phyloP scores from a whole-genome alignment of 176 grass and related monocot genomes.

The Cenchrus purpureus region DNA sequence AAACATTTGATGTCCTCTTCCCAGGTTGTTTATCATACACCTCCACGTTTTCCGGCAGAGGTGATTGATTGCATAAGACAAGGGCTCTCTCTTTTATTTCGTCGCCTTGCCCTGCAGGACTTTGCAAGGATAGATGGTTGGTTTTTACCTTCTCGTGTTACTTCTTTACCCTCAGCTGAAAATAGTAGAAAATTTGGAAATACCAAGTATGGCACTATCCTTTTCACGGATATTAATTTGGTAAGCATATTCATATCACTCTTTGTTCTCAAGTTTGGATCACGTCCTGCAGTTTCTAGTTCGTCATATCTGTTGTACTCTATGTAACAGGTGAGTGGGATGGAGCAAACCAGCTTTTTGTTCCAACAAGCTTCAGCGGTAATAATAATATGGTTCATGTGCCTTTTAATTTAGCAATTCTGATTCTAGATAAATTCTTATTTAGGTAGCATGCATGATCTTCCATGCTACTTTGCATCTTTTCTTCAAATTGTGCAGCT shows the following conservation, averaged over 20 bases:
- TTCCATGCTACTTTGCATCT: slow-evolving; percentile 21
- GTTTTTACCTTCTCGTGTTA: slow-evolving; percentile 66
- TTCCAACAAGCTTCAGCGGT: slow-evolving; percentile 99
- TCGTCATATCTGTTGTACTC: slow-evolving; percentile 22
- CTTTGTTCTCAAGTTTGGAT: slow-evolving; percentile 24
- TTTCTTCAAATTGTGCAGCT: slow-evolving; percentile 9
- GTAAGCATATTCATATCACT: slow-evolving; percentile 48
- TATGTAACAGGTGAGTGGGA: slow-evolving; percentile 85
- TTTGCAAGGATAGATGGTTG: slow-evolving; percentile 97
- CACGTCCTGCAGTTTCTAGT: slow-evolving; percentile 14
- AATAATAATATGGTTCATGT: slow-evolving; percentile 21
- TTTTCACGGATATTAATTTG: slow-evolving; percentile 98
- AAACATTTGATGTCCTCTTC: slow-evolving; percentile 35
- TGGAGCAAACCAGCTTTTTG: slow-evolving; percentile 98
- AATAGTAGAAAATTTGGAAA: slow-evolving; percentile 60
- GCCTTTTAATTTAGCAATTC: not conserved
- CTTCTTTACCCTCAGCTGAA: slow-evolving; percentile 47
- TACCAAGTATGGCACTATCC: slow-evolving; percentile 66
- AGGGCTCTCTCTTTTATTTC: slow-evolving; percentile 75
- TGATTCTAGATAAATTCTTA: not conserved
- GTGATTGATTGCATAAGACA: slow-evolving; percentile 87
- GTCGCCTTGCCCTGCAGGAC: slow-evolving; percentile 65
- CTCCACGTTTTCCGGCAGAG: slow-evolving; percentile 82
- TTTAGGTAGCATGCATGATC: slow-evolving; percentile 18
- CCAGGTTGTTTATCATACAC: slow-evolving; percentile 92